A percentile compares a stretch with the other conserved stretches of the same genome.
Conservation (phyloP, 2,329 filamentous ascomycete genomes). For the Nothopassalora personata region DNA sequence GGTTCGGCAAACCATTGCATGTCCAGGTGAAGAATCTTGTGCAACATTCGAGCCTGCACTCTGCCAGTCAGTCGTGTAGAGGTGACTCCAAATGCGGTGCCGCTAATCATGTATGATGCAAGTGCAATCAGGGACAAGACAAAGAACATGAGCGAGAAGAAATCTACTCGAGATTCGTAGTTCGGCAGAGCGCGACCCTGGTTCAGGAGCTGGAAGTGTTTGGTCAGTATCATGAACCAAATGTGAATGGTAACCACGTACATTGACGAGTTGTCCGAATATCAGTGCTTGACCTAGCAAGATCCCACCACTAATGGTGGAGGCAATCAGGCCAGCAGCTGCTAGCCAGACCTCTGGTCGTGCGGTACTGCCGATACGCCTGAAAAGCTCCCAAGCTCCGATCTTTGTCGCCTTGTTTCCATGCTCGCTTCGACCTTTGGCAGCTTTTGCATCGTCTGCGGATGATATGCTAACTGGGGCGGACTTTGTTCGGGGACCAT, state of each 20-base stretch:
- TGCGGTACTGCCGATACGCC: slow-evolving; percentile 16
- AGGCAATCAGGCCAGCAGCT: slow-evolving; percentile 39
- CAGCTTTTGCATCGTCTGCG: neutral
- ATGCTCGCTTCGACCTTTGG: neutral
- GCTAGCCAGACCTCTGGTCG: slow-evolving; percentile 38
- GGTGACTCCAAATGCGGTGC: slow-evolving; percentile 46
- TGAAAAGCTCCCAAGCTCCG: slow-evolving; percentile 10
- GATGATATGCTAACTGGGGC: neutral
- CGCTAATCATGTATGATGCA: slow-evolving; percentile 39
- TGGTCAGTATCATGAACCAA: neutral
- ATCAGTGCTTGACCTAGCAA: slow-evolving; percentile 58
- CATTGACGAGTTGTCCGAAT: slow-evolving; percentile 47
- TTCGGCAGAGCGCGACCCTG: slow-evolving; percentile 31
- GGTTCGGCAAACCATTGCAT: slow-evolving; percentile 46
- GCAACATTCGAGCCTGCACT: slow-evolving; percentile 44
- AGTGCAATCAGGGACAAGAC: slow-evolving; percentile 49
- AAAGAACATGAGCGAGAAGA: slow-evolving; percentile 50
- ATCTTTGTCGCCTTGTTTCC: neutral
- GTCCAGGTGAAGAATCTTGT: slow-evolving; percentile 52
- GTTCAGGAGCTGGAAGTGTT: slow-evolving; percentile 41
- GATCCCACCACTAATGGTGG: slow-evolving; percentile 43
- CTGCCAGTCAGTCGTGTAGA: slow-evolving; percentile 43
- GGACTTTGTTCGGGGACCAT: slow-evolving; percentile 5
- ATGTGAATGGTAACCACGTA: neutral
- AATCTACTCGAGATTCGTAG: slow-evolving; percentile 27